phyloP scores from a whole-genome alignment of 805 yeast genomes.

The Metschnikowia bowlesiae region DNA sequence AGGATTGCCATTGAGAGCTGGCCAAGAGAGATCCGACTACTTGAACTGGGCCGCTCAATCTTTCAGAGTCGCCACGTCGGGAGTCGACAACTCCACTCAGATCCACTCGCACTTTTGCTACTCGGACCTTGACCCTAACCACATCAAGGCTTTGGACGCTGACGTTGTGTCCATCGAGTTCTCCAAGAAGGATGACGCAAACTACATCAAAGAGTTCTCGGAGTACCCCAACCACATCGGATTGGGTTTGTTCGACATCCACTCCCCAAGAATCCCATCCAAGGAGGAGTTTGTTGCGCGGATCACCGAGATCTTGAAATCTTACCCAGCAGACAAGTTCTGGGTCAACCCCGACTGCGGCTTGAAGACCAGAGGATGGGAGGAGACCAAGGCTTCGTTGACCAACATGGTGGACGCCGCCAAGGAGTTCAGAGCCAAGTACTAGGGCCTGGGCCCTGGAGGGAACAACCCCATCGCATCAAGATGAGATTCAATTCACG shows the following conservation, averaged over 20 bases:
- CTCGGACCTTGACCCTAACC: constrained; percentile 99
- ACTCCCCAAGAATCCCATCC: constrained; percentile 99
- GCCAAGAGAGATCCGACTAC: constrained; percentile 94
- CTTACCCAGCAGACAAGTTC: constrained; percentile 95
- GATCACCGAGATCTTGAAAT: constrained; percentile 90
- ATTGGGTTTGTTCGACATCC: constrained; percentile 97
- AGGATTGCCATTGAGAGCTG: constrained; percentile 99
- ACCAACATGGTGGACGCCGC: constrained; percentile 99
- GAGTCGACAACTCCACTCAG: constrained; percentile 92
- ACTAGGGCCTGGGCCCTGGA: constrained; percentile 20
- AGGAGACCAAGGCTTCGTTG: constrained; percentile 90
- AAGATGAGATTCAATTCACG: constrained; percentile 9
- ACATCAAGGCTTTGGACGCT: constrained; percentile 98
- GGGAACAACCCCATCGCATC: constrained; percentile 6
- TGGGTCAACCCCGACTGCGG: constrained; percentile 99
- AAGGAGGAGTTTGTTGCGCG: constrained; percentile 93
- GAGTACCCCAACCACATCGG: constrained; percentile 99
- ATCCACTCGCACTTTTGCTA: constrained; percentile 99
- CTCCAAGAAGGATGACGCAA: constrained; percentile 99
- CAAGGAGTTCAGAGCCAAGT: constrained; percentile 67
- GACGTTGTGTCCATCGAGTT: constrained; percentile 99
- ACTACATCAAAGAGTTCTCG: constrained; percentile 95
- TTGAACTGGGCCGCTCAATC: constrained; percentile 99
- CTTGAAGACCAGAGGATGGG: constrained; percentile 99
- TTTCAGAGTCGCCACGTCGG: constrained; percentile 98